Percentiles rank a stretch among this genome's conserved stretches.
Conservation (phyloP, 306 rosid genomes). For the Hippophae rhamnoides region DNA sequence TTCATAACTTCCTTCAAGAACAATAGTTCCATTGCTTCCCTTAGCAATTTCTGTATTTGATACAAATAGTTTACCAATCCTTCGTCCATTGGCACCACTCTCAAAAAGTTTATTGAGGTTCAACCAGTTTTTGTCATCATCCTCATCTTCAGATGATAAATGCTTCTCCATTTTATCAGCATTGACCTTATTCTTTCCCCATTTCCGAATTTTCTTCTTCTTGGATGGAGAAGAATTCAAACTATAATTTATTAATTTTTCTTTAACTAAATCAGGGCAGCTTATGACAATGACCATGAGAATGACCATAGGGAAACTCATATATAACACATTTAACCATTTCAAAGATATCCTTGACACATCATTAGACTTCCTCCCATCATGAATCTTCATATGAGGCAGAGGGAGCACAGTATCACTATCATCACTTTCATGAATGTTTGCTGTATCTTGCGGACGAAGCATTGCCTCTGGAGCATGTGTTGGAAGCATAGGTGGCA, state of each 20-base stretch:
- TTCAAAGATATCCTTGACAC: conserved; percentile 6
- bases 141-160: conserved; percentile 20
- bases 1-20: conserved; percentile 68
- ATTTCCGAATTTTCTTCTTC: conserved; percentile 39
- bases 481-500: conserved; percentile 25
- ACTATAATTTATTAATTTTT: conserved; percentile 19
- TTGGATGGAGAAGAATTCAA: conserved; percentile 31
- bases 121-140: conserved; percentile 18
- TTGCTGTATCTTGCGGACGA: conserved; percentile 8
- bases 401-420: conserved; percentile 13
- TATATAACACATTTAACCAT: conserved; percentile 21
- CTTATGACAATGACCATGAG: conserved; percentile 21
- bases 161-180: conserved; percentile 25
- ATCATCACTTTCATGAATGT: conserved; percentile 16
- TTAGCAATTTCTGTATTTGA: conserved; percentile 64
- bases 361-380: conserved; percentile 1
- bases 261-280: conserved; percentile 14
- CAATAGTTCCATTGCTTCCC: conserved; percentile 83
- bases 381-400: conserved; percentile 17
- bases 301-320: conserved; percentile 17
- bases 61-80: conserved; percentile 53
- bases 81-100: conserved; percentile 40
- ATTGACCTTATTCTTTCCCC: conserved; percentile 20
- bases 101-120: conserved; percentile 24
- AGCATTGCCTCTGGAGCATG: conserved; percentile 21